These are phyloP conservation scores for Dendrobium huoshanense DNA, from an alignment of 106 monocot genomes.

Conservation along the genomic window DNA sequence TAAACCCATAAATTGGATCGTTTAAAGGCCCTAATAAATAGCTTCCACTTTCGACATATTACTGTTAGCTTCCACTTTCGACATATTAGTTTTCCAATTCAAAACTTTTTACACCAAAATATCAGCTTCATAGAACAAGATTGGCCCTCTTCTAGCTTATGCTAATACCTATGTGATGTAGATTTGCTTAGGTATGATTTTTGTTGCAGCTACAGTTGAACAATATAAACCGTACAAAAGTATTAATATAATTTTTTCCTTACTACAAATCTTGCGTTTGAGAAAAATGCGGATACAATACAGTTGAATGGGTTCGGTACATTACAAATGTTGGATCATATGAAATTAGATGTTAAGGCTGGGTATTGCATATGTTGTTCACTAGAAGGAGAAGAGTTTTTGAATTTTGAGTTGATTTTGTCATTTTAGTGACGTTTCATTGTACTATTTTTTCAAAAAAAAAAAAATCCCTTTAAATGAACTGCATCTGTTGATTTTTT, in stretches of 20 bases:
- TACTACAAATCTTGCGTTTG: slow-evolving; percentile 34
- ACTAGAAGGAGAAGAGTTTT: not conserved
- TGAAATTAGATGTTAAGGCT: slow-evolving; percentile 71
- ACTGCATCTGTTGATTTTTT: too few species aligned
- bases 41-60: too few species aligned
- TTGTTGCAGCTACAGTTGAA: not conserved
- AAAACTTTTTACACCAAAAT: too few species aligned
- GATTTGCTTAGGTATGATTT: too few species aligned
- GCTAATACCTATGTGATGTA: too few species aligned
- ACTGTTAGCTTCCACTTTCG: too few species aligned
- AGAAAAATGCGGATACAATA: slow-evolving; percentile 99
- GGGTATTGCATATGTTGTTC: not conserved
- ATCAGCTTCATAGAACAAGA: too few species aligned
- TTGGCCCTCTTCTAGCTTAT: too few species aligned
- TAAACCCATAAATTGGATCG: too few species aligned
- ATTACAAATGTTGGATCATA: slow-evolving; percentile 97
- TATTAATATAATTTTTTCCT: not conserved
- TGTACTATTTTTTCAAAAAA: not conserved
- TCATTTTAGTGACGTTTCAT: not conserved
- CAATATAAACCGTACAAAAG: not conserved
- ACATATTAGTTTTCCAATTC: too few species aligned
- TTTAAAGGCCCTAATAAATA: too few species aligned
- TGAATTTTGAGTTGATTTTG: not conserved
- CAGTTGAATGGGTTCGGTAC: slow-evolving; percentile 98
- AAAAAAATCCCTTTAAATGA: too few species aligned